These are phyloP conservation scores for Sanchytrium tribonematis DNA, from an alignment of 371 early-diverging fungal genomes.

Conservation along the genomic window DNA sequence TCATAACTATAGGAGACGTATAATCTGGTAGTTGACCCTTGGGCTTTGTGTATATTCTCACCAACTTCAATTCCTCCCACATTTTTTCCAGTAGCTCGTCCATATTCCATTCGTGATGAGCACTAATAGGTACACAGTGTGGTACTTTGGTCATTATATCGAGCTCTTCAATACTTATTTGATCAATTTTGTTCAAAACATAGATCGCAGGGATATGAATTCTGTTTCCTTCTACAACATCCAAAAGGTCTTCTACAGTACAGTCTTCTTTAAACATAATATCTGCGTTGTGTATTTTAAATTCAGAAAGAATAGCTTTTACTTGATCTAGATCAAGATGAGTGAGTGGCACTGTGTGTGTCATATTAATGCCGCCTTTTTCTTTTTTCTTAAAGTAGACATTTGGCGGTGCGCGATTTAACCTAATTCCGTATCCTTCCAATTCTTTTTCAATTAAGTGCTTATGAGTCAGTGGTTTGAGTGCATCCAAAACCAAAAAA, in stretches of 20 bases:
- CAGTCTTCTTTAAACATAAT: slow-evolving; percentile 59
- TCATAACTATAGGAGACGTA: slow-evolving; percentile 76
- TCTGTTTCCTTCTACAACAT: slow-evolving; percentile 81
- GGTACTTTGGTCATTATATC: slow-evolving; percentile 37
- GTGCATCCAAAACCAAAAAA: slow-evolving; percentile 94
- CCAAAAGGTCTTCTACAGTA: slow-evolving; percentile 94
- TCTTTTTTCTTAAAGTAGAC: slow-evolving; percentile 61
- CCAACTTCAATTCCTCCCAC: slow-evolving; percentile 63
- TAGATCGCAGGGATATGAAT: slow-evolving; percentile 89
- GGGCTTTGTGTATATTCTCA: slow-evolving; percentile 92
- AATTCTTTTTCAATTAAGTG: slow-evolving; percentile 79
- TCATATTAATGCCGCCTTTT: slow-evolving; percentile 90
- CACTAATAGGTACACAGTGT: slow-evolving; percentile 85
- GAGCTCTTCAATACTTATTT: slow-evolving; percentile 75
- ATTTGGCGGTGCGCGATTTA: slow-evolving; percentile 73
- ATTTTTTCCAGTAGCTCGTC: slow-evolving; percentile 81
- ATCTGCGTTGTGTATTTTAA: slow-evolving; percentile 91
- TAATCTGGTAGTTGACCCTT: slow-evolving; percentile 95
- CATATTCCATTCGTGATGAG: slow-evolving; percentile 92
- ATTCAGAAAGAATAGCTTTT: slow-evolving; percentile 80
- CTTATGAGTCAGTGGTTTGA: slow-evolving; percentile 68
- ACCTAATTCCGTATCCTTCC: slow-evolving; percentile 89
- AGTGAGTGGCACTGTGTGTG: slow-evolving; percentile 62
- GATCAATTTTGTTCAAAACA: slow-evolving; percentile 96
- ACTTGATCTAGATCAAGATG: slow-evolving; percentile 67